A percentile compares a stretch with the other conserved stretches of the same genome.
Evolutionary conservation across 768 basidiomycete genomes (phyloP).

Genomic region (Russula foetens): DNA sequence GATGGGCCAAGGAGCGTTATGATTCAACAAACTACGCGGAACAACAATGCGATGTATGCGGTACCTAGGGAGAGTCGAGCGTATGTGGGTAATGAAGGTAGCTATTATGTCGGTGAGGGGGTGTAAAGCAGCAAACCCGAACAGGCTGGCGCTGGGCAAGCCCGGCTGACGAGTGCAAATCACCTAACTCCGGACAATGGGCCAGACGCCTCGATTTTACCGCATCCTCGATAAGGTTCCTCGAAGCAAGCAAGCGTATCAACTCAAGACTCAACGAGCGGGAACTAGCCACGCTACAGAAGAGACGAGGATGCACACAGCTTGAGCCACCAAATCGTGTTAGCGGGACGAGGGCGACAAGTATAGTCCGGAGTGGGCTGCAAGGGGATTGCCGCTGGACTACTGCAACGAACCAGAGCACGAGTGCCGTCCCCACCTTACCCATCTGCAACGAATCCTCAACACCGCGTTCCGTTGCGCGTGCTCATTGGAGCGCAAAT

Average conservation of each 20-base stretch:
- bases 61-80: background rate
- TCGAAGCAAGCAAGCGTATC: conserved; percentile 10
- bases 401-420: background rate
- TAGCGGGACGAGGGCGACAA: background rate
- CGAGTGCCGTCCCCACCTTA: background rate
- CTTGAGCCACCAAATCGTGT: background rate
- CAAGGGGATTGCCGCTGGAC: background rate
- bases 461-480: conserved; percentile 5
- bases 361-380: background rate
- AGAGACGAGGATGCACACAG: conserved; percentile 18
- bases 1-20: conserved; percentile 7
- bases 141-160: conserved; percentile 10
- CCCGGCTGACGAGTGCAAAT: conserved; percentile 22
- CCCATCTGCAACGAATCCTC: conserved; percentile 4
- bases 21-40: conserved; percentile 7
- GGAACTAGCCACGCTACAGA: conserved; percentile 18
- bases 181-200: conserved; percentile 1
- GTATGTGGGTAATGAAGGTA: conserved; percentile 5
- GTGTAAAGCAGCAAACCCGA: background rate
- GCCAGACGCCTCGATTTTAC: background rate
- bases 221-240: conserved; percentile 4
- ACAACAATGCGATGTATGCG: background rate
- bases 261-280: conserved; percentile 19
- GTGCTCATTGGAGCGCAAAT: conserved; percentile 11
- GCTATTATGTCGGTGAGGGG: conserved; percentile 1